Base-by-base conservation (phyloP, 1,284 basidiomycete genomes). In the Peniophora sp. region DNA sequence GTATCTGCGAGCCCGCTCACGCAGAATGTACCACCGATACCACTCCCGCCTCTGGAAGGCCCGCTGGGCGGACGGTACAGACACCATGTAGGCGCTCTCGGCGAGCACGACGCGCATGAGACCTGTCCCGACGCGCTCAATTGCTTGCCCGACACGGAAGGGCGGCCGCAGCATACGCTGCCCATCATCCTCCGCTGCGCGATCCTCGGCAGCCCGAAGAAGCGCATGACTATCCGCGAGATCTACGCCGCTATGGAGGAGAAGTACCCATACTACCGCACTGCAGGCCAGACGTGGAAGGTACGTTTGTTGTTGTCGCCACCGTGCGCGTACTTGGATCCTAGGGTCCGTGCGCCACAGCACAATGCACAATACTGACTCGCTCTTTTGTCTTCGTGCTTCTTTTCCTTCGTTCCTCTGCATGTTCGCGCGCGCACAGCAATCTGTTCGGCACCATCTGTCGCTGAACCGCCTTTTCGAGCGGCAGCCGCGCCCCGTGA, bases 211-310 rank as follows among this genome's bases (percentile, higher is more conserved):
- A 86, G 84, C 62, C 72, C 79, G 8, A 78, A 79, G 57, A 79
- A 81, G 60, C 77, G 84, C n/a, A 69, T 89, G 24, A 89, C 86
- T 16, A 89, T 89, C 58, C 74, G 87, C 48, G 86, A 89, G 59
- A 89, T 89, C 51, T 89, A 89, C 59, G 83, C 83, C 9, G 82
- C 84, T 11, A 89, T 89, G 84, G 87, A 89, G 68, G 73, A 75
- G 39, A 89, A 89, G 65, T 89, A 89, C 59, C 75, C 77, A 9
- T 89, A 87, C 61, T 89, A 87, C 65, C 80, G 75, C 64, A 83
- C 78, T 12, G 85, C 87, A 32, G 86, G 86, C 36, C 76, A 81
- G 32, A 86, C 87, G 10, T 89, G 86, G 86, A 89, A 89, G 78
- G 87, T 88, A 59, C 48, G 68, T 58, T 38, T 41, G n/a, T 25